Evolutionary conservation across 495 filamentous ascomycete species (phyloP).

Genomic region (Chlorociboria aeruginascens): DNA sequence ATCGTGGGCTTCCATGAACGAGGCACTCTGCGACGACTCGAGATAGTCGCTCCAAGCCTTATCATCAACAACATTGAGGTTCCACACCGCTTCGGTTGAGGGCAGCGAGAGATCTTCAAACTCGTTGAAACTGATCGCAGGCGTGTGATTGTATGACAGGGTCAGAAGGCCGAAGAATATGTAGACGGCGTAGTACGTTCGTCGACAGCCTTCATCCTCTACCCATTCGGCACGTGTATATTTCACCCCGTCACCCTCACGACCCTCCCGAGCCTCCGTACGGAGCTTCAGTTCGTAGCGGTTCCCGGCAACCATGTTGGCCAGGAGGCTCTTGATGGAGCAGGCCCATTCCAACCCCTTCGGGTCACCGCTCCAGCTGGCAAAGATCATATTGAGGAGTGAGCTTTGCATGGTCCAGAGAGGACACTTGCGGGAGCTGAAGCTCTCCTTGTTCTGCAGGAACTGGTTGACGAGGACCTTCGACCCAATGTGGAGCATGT

Average conservation of each 20-base stretch:
- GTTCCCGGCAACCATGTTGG: conserved; percentile 98
- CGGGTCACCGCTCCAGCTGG: conserved; percentile 96
- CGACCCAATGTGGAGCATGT: conserved; percentile 94
- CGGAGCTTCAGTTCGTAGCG: conserved; percentile 91
- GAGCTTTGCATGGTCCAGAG: conserved; percentile 96
- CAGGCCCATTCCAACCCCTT: conserved; percentile 98
- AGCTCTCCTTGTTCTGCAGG: conserved; percentile 94
- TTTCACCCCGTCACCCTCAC: conserved; percentile 40
- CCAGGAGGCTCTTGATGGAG: conserved; percentile 92
- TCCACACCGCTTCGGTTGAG: conserved; percentile 92
- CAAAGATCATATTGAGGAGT: conserved; percentile 96
- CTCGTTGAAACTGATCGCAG: conserved; percentile 94
- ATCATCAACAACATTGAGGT: conserved; percentile 58
- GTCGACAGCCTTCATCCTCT: conserved; percentile 89
- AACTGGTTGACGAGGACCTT: conserved; percentile 96
- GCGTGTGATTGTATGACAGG: conserved; percentile 94
- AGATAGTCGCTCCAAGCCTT: conserved; percentile 71
- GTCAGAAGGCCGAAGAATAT: conserved; percentile 96
- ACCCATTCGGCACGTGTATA: conserved; percentile 88
- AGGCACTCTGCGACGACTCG: conserved; percentile 55
- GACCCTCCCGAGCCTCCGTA: conserved; percentile 75
- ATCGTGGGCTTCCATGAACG: conserved; percentile 88
- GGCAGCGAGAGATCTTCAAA: conserved; percentile 89
- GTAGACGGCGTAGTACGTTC: conserved; percentile 98
- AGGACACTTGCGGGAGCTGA: conserved; percentile 96